phyloP scores from a whole-genome alignment of 2,329 filamentous ascomycete species.

The Plenodomus biglobosus region DNA sequence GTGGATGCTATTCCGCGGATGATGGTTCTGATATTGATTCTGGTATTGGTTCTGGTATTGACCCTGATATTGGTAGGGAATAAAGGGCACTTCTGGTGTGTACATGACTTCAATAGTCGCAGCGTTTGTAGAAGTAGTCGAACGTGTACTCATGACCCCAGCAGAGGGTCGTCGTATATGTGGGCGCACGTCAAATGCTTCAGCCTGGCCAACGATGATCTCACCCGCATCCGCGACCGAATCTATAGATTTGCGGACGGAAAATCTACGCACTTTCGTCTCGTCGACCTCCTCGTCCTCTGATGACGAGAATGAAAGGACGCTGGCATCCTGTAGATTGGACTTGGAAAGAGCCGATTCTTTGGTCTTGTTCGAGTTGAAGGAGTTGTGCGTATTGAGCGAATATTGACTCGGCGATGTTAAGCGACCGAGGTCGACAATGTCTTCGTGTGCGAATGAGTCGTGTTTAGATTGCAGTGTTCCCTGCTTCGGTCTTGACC shows the following conservation, averaged over 20 bases:
- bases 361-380: constrained; percentile 36
- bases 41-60: not conserved
- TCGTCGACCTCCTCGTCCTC: constrained; percentile 39
- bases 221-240: constrained; percentile 38
- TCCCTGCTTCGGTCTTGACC: constrained; percentile 16
- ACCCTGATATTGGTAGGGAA: constrained; percentile 13
- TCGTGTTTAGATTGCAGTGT: constrained; percentile 18
- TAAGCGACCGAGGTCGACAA: constrained; percentile 23
- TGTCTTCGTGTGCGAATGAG: constrained; percentile 24
- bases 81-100: constrained; percentile 32
- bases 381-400: constrained; percentile 28
- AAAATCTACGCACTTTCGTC: constrained; percentile 11
- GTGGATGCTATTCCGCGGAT: constrained; percentile 18
- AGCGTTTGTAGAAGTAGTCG: constrained; percentile 38
- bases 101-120: constrained; percentile 47
- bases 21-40: not conserved
- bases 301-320: constrained; percentile 46
- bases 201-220: constrained; percentile 42
- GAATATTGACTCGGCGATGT: constrained; percentile 38
- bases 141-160: constrained; percentile 35
- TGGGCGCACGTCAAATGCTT: constrained; percentile 40
- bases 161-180: constrained; percentile 28
- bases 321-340: constrained; percentile 44
- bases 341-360: constrained; percentile 34
- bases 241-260: constrained; percentile 40